Percentiles rank a stretch among this genome's conserved stretches.
Evolutionary conservation across 306 rosid genomes (phyloP).

Genomic region (Mimosa pudica): DNA sequence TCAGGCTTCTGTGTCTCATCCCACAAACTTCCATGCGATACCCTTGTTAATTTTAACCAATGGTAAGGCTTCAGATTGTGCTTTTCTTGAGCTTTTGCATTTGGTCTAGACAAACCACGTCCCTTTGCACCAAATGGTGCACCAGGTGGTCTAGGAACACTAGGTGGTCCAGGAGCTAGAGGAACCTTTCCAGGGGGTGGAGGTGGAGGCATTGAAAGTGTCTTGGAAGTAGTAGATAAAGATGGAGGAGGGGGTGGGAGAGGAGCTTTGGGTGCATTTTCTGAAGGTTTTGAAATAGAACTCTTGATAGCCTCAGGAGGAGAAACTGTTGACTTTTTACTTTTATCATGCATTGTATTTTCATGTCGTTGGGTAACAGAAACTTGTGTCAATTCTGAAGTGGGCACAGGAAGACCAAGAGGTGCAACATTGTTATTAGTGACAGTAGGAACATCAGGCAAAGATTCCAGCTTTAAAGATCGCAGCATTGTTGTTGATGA

Average conservation of each 20-base stretch:
- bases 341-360: slow-evolving; percentile 34
- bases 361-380: slow-evolving; percentile 28
- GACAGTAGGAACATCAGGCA: slow-evolving; percentile 33
- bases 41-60: slow-evolving; percentile 94
- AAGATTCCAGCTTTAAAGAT: slow-evolving; percentile 41
- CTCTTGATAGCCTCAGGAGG: slow-evolving; percentile 16
- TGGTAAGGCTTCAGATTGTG: slow-evolving; percentile 91
- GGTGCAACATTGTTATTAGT: slow-evolving; percentile 34
- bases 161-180: slow-evolving; percentile 80
- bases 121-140: slow-evolving; percentile 68
- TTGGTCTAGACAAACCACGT: slow-evolving; percentile 57
- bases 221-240: not conserved
- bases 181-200: slow-evolving; percentile 47
- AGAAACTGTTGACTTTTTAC: slow-evolving; percentile 17
- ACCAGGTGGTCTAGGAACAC: slow-evolving; percentile 56
- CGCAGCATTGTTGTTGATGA: slow-evolving; percentile 34
- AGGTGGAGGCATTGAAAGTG: not conserved
- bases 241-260: slow-evolving; percentile 29
- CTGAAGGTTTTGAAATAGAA: not conserved
- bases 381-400: slow-evolving; percentile 33
- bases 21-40: slow-evolving; percentile 97
- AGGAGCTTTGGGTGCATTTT: slow-evolving; percentile 32
- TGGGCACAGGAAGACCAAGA: slow-evolving; percentile 32
- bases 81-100: slow-evolving; percentile 55
- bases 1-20: slow-evolving; percentile 85